Base-by-base conservation (phyloP, 2,329 filamentous ascomycete genomes). In the Sporothrix variecibatus region DNA sequence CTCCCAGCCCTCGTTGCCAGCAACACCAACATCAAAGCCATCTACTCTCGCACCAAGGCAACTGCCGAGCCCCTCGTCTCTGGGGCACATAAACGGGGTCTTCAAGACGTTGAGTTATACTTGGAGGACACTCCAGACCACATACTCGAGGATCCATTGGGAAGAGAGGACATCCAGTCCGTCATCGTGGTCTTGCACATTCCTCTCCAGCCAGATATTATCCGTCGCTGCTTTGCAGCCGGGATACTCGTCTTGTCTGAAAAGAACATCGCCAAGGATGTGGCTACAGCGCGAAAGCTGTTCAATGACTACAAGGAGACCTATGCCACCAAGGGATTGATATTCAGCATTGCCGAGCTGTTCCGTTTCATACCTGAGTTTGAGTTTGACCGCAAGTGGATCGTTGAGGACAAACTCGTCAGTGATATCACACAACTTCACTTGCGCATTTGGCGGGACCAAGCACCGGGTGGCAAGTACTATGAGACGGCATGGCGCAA, bases 21-120 rank as follows among this genome's bases (percentile, higher is more conserved):
- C 49, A 71, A 71, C n/a, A 46, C 68, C 26, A 28, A 43, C 31
- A 26, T 71, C 68, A 71, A 71, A 46, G 68, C 68, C 46, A 71
- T 56, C 20, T 69, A 71, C 68, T 58, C 68, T 3, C 65, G 65
- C 43, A 49, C 65, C 9, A 53, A 51, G 46, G 65, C 65, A 6
- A 49, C 65, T 15, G 65, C 65, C 2, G 26, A n/a, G 26, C 23
- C 46, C 17, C 65, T 69, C 3, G 40, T 69, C 17, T 40, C 40
- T 11, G 65, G 26, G 15, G 65, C 65, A 15, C 40, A 51, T 11
- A 53, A 38, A 15, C 26, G 46, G 6, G 65, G 65, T 20, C 43
- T 53, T 20, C 12, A 11, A 2, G 26, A 12, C 43, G 65, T 53
- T 23, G 65, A 53, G 40, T 23, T 69, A n/a, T 69, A 69, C 65